Evolutionary conservation across 768 basidiomycete genomes (phyloP).

Genomic region (Pleurotus platypus): DNA sequence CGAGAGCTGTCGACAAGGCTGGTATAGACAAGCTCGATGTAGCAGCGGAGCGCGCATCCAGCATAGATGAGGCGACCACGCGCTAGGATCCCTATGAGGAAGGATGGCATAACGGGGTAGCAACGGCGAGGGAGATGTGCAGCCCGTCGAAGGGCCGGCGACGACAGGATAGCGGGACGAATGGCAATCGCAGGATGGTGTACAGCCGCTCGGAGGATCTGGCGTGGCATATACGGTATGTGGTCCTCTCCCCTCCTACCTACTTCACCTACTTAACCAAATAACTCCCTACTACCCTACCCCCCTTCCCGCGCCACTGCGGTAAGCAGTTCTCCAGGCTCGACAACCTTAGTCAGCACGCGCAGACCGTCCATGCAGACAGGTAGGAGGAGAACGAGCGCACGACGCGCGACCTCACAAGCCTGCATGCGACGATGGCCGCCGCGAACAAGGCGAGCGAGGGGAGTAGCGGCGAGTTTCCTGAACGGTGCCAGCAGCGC

Average conservation of each 20-base stretch:
- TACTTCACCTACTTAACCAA: neutral
- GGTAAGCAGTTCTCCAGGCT: constrained; percentile 92
- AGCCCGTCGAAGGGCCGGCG: too few species aligned
- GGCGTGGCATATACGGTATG: constrained; percentile 90
- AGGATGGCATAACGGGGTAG: too few species aligned
- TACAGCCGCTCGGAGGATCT: constrained; percentile 95
- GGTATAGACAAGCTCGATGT: too few species aligned
- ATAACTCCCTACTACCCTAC: constrained; percentile 9
- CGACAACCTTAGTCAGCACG: constrained; percentile 96
- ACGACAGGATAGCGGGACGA: too few species aligned
- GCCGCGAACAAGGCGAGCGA: constrained; percentile 40
- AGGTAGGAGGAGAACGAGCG: constrained; percentile 77
- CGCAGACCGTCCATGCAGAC: constrained; percentile 96
- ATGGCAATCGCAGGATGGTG: constrained; percentile 94
- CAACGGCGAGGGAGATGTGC: too few species aligned
- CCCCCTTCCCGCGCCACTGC: constrained; percentile 70
- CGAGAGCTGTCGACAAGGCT: too few species aligned
- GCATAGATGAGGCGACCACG: too few species aligned
- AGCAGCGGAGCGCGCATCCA: too few species aligned
- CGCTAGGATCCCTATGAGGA: too few species aligned
- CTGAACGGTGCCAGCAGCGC: too few species aligned
- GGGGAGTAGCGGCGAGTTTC: too few species aligned
- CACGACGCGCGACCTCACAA: constrained; percentile 89
- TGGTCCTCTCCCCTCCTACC: constrained; percentile 6
- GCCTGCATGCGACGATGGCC: constrained; percentile 80